Conservation (phyloP, 495 filamentous ascomycete species). For the Penicillium desertorum region DNA sequence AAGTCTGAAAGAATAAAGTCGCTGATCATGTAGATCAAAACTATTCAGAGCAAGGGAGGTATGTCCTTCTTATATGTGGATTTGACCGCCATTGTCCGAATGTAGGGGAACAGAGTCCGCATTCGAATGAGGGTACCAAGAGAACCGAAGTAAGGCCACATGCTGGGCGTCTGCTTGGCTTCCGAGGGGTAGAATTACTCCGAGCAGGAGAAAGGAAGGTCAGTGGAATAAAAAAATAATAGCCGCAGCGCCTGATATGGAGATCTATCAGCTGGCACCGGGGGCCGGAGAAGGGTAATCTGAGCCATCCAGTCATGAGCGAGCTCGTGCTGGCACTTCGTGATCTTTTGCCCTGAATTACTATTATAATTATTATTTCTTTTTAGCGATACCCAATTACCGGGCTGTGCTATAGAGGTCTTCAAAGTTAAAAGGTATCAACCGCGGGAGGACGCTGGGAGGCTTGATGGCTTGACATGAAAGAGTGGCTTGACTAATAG, state of each 20-base stretch:
- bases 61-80: slow-evolving; percentile 3
- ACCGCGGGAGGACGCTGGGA: background rate
- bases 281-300: background rate
- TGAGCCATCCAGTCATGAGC: background rate
- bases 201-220: background rate
- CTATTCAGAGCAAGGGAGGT: background rate
- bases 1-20: background rate
- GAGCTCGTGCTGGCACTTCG: background rate
- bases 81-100: background rate
- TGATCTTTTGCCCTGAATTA: background rate
- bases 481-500: background rate
- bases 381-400: background rate
- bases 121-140: slow-evolving; percentile 6
- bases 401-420: background rate
- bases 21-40: background rate
- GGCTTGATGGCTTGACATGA: background rate
- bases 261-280: slow-evolving; percentile 8
- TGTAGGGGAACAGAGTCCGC: background rate
- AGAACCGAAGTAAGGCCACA: background rate
- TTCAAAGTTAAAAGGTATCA: background rate
- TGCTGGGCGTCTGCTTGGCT: slow-evolving; percentile 8
- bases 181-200: background rate
- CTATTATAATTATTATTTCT: background rate
- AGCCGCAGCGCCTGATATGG: slow-evolving; percentile 9
- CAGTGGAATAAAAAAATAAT: background rate